These are phyloP conservation scores for Paxillus rubicundulus DNA, from an alignment of 768 basidiomycete species.

Conservation along the genomic window DNA sequence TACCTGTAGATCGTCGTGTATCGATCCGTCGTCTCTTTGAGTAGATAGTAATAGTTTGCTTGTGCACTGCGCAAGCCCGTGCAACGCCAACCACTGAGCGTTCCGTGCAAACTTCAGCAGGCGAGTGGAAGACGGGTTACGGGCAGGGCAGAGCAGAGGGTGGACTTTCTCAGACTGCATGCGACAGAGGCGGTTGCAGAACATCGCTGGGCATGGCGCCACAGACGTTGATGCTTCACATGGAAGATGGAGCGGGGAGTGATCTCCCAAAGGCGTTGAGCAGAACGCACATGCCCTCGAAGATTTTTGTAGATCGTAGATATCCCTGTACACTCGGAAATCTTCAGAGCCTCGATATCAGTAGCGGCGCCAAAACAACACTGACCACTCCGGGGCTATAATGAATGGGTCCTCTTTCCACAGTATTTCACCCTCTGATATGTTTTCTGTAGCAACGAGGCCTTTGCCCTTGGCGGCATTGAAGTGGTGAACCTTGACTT, in stretches of 20 bases:
- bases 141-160: conserved; percentile 68
- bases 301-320: conserved; percentile 63
- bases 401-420: conserved; percentile 87
- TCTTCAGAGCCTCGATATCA: no score
- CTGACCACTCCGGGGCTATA: conserved; percentile 78
- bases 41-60: conserved; percentile 58
- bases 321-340: conserved; percentile 50
- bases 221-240: conserved; percentile 49
- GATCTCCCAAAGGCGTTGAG: conserved; percentile 55
- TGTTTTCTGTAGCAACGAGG: conserved; percentile 65
- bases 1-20: conserved; percentile 49
- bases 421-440: conserved; percentile 68
- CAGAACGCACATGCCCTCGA: conserved; percentile 71
- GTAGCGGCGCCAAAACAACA: conserved; percentile 5
- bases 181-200: conserved; percentile 80
- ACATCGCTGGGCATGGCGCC: conserved; percentile 56
- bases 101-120: conserved; percentile 60
- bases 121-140: conserved; percentile 66
- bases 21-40: conserved; percentile 40
- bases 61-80: conserved; percentile 68
- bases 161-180: conserved; percentile 62
- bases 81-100: conserved; percentile 66
- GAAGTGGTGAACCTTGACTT: conserved; percentile 67
- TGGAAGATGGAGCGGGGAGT: conserved; percentile 45
- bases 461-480: conserved; percentile 77